Conservation (phyloP, 352 stramenopile species). For the Globisporangium middletonii region DNA sequence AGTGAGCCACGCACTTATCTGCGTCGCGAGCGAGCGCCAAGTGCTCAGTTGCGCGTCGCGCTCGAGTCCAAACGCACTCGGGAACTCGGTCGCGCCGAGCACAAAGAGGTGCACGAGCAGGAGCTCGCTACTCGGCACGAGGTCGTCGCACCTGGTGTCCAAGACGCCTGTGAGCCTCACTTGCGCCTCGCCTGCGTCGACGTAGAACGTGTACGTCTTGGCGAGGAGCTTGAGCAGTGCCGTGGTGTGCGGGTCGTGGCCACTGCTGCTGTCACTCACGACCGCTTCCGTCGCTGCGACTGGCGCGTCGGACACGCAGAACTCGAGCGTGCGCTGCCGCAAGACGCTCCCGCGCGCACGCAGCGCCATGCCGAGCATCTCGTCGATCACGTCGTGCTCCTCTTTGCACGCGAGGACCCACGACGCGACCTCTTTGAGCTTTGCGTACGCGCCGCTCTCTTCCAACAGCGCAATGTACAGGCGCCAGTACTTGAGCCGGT, state of each 20-base stretch:
- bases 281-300: not conserved
- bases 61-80: conserved; percentile 19
- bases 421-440: conserved; percentile 57
- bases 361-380: conserved; percentile 58
- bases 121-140: conserved; percentile 36
- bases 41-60: conserved; percentile 2
- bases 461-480: conserved; percentile 56
- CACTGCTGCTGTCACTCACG: not conserved
- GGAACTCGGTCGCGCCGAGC: conserved; percentile 15
- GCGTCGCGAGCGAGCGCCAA: not conserved
- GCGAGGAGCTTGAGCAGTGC: conserved; percentile 45
- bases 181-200: conserved; percentile 41
- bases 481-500: conserved; percentile 70
- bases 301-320: not conserved
- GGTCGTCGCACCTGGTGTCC: conserved; percentile 12
- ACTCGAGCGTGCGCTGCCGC: conserved; percentile 16
- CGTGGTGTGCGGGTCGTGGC: not conserved
- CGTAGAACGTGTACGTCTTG: conserved; percentile 56
- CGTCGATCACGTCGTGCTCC: conserved; percentile 74
- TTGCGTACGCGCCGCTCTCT: conserved; percentile 43
- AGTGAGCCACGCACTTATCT: not conserved
- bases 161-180: conserved; percentile 24
- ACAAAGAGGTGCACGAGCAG: conserved; percentile 39
- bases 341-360: conserved; percentile 41
- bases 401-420: conserved; percentile 80